Base-by-base conservation (phyloP, 2,329 filamentous ascomycete genomes). In the Samsoniella hepiali region DNA sequence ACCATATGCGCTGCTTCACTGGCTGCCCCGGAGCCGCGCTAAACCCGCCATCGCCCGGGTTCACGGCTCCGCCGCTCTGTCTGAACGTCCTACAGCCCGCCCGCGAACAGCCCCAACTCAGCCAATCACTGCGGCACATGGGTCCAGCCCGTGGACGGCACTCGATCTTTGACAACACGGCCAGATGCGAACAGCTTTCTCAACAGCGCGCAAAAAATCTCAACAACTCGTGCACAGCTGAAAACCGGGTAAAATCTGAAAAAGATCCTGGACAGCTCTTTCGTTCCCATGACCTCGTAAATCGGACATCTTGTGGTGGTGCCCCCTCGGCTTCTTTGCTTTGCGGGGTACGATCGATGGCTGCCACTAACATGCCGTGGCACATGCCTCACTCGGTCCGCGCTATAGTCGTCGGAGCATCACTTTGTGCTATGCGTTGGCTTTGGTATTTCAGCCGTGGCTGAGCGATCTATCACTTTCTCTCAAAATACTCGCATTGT, bases 71-170 rank as follows among this genome's bases (percentile, higher is more conserved):
- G 36, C 57, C 15, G 7, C 34, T 45, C n/a, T 34, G 13, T 32
- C 31, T 17, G 45, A 22, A 22, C 27, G 10, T 38, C 17, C 6
- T 17, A 10, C 63, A 57, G 17, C 13, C 27, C 38, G 9, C 17
- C 27, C 17, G 22, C 22, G 22, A 22, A 22, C 22, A 22, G 22
- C 34, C 22, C 44, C 15, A n/a, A 29, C 49, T 29, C 32, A 63
- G 49, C 68, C 68, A 68, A 69, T 69, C 67, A 67, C 65, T 64
- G 60, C 34, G 49, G 56, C 73, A 74, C 73, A 74, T 74, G 73
- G 69, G 42, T 45, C 42, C 50, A 56, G 58, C 11, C 32, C 29
- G 15, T 64, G 63, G 63, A 58, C 31, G 55, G 42, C 55, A 36
- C 54, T 22, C 54, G 54, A 32, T 22, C 22, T 57, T 57, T 29